Percentiles rank a stretch among this genome's conserved stretches.
Evolutionary conservation across 1,139 yeast genomes (phyloP).

Genomic region (Pichia sp.): DNA sequence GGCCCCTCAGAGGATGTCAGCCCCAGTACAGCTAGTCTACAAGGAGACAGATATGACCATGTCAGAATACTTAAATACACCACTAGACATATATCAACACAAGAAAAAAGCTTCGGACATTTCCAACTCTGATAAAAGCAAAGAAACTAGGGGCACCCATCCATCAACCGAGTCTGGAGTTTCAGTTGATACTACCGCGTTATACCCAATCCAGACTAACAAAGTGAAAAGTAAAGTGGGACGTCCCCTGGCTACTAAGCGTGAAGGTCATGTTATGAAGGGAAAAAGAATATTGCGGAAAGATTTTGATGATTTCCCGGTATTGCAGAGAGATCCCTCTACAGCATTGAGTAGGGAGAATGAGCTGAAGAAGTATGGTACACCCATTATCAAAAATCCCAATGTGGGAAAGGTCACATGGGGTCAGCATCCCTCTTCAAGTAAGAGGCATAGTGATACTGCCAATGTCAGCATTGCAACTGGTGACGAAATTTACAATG

Average conservation of each 20-base stretch:
- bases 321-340: background rate
- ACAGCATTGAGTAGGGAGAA: conserved; percentile 1
- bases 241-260: conserved; percentile 7
- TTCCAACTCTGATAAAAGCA: conserved; percentile 2
- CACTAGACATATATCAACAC: conserved; percentile 13
- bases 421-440: conserved; percentile 1
- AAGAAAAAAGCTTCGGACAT: conserved; percentile 6
- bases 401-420: background rate
- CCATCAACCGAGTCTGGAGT: background rate
- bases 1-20: conserved; percentile 13
- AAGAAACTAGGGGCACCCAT: conserved; percentile 3
- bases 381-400: conserved; percentile 4
- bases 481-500: conserved; percentile 18
- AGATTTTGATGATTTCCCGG: background rate
- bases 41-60: conserved; percentile 12
- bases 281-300: conserved; percentile 2
- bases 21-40: conserved; percentile 10
- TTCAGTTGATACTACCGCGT: conserved; percentile 5
- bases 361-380: conserved; percentile 6
- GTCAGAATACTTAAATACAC: conserved; percentile 13
- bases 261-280: conserved; percentile 7
- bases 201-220: background rate
- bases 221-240: background rate
- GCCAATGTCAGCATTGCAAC: conserved; percentile 24
- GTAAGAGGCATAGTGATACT: conserved; percentile 16